A percentile compares a stretch with the other conserved stretches of the same genome.
Conservation (phyloP, 805 yeast genomes). For the Teunomyces tritomae region DNA sequence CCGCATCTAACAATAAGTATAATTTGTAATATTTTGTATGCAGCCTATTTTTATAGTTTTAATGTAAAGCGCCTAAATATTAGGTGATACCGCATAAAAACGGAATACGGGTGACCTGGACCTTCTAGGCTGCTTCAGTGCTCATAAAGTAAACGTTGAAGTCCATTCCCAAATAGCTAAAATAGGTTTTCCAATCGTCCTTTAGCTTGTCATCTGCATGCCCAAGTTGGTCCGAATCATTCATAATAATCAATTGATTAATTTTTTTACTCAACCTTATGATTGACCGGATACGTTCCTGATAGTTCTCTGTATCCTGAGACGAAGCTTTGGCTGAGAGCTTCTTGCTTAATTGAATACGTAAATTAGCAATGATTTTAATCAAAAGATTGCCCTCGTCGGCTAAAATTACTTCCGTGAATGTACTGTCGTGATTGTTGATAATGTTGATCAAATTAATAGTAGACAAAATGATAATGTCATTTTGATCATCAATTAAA, state of each 20-base stretch:
- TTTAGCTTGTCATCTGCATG: neutral
- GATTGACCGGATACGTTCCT: conserved; percentile 42
- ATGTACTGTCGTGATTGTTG: conserved; percentile 31
- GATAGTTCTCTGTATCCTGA: conserved; percentile 59
- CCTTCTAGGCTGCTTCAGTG: conserved; percentile 2
- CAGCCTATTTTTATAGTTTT: neutral
- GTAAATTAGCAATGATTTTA: conserved; percentile 36
- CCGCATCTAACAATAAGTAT: neutral
- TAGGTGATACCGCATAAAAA: conserved; percentile 1
- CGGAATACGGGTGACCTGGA: neutral
- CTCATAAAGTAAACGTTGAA: conserved; percentile 3
- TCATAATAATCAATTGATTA: conserved; percentile 7
- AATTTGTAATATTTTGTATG: neutral
- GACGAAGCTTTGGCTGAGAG: conserved; percentile 62
- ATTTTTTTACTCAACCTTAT: conserved; percentile 26
- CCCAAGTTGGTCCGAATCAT: conserved; percentile 2
- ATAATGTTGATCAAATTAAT: conserved; percentile 37
- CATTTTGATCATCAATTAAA: conserved; percentile 59
- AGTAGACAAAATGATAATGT: conserved; percentile 53
- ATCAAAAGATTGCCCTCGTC: conserved; percentile 16
- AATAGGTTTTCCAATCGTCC: conserved; percentile 1
- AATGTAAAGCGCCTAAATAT: neutral
- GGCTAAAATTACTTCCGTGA: conserved; percentile 12
- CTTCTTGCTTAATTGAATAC: conserved; percentile 41
- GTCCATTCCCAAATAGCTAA: neutral